Evolutionary conservation across 1,284 basidiomycete genomes (phyloP).

Genomic region (Microbotryomycetes sp.): DNA sequence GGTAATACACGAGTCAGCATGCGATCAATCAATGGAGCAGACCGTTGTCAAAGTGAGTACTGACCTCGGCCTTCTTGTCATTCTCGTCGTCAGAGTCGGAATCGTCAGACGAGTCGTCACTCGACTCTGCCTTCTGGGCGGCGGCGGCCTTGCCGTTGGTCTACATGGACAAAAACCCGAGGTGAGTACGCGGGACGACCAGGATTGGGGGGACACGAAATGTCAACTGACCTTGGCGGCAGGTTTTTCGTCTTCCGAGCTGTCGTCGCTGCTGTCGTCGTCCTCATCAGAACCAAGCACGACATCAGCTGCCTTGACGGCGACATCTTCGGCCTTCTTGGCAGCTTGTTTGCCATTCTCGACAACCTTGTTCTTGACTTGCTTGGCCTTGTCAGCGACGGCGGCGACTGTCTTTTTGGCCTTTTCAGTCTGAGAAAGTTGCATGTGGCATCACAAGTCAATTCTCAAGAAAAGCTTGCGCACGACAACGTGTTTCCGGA

Average conservation of each 20-base stretch:
- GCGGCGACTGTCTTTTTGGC: slow-evolving; percentile 23
- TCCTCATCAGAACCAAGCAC: slow-evolving; percentile 11
- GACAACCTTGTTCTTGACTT: slow-evolving; percentile 6
- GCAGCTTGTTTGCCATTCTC: slow-evolving; percentile 15
- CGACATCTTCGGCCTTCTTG: slow-evolving; percentile 25
- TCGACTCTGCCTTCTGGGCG: slow-evolving; percentile 19
- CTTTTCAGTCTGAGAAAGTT: slow-evolving; percentile 12
- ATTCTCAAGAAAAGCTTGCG: background rate
- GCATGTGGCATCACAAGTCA: background rate
- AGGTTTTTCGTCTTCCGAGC: slow-evolving; percentile 27
- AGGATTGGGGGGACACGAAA: background rate
- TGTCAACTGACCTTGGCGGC: background rate
- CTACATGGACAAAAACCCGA: no score
- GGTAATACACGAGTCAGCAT: background rate
- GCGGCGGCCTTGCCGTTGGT: slow-evolving; percentile 9
- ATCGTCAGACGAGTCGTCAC: slow-evolving; percentile 29
- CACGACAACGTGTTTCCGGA: background rate
- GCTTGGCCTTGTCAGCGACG: slow-evolving; percentile 6
- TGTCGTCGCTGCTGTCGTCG: slow-evolving; percentile 22
- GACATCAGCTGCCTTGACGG: background rate
- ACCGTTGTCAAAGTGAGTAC: background rate
- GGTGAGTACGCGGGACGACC: background rate
- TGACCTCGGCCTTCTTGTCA: slow-evolving; percentile 27
- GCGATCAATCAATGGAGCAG: slow-evolving; percentile 18
- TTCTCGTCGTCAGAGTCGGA: slow-evolving; percentile 25